Conservation (phyloP, 371 early-diverging fungal genomes). For the Choanephora cucurbitarum region DNA sequence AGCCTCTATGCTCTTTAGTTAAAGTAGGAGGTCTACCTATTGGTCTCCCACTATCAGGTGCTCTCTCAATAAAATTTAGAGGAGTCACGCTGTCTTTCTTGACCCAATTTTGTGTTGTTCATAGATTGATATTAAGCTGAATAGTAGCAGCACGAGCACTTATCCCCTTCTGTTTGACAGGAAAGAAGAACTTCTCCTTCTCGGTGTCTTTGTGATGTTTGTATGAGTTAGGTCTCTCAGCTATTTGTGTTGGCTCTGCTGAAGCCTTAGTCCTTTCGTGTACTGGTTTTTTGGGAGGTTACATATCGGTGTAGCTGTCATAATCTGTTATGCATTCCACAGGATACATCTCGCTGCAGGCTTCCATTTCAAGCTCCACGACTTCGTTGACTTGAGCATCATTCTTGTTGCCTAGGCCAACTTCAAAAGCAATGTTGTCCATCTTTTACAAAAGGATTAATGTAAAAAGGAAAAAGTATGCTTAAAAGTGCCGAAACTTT, state of each 20-base stretch:
- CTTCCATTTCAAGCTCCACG: constrained; percentile 2
- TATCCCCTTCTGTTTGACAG: neutral
- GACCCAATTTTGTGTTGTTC: constrained; percentile 9
- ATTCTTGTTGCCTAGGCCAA: constrained; percentile 2
- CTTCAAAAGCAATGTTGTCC: constrained; percentile 1
- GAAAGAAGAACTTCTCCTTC: constrained; percentile 5
- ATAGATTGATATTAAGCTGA: constrained; percentile 1
- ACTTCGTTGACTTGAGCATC: neutral
- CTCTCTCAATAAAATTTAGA: constrained; percentile 1
- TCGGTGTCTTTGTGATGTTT: constrained; percentile 5
- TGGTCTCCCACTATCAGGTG: neutral
- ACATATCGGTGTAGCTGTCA: neutral
- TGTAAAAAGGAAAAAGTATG: neutral
- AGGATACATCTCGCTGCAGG: constrained; percentile 7
- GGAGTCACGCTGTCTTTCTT: constrained; percentile 1
- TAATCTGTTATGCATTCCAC: constrained; percentile 5
- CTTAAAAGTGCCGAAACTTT: neutral
- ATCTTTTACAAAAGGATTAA: too few relatives aligned
- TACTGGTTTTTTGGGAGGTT: neutral
- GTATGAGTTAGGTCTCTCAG: neutral
- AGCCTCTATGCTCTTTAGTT: constrained; percentile 9
- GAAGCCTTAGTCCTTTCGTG: neutral
- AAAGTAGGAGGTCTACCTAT: constrained; percentile 5
- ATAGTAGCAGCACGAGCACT: constrained; percentile 5
- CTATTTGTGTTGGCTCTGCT: neutral